Evolutionary conservation across 1,284 basidiomycete genomes (phyloP).

Genomic region (Malassezia arunalokei): DNA sequence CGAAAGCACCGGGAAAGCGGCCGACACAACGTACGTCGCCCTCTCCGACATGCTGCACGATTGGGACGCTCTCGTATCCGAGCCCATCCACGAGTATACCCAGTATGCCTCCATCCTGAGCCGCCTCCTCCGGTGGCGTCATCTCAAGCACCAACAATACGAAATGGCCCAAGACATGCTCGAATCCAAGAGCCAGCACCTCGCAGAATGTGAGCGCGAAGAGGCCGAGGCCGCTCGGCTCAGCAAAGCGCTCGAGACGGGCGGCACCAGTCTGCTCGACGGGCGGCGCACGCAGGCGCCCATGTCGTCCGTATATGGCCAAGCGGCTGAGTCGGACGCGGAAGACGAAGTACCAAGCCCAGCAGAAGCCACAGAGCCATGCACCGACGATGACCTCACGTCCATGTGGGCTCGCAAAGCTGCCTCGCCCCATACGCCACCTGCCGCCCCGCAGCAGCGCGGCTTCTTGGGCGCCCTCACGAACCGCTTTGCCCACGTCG

Average conservation of each 20-base stretch:
- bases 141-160: conserved; percentile 95
- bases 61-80: conserved; percentile 66
- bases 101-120: conserved; percentile 93
- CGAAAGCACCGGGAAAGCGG: conserved; percentile 86
- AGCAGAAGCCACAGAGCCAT: neutral
- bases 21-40: conserved; percentile 83
- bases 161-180: conserved; percentile 89
- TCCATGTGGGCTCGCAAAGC: no score
- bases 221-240: conserved; percentile 80
- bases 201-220: conserved; percentile 81
- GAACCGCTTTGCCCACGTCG: conserved; percentile 90
- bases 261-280: conserved; percentile 24
- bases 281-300: conserved; percentile 10
- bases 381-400: no score
- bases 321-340: conserved; percentile 16
- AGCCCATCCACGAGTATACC: conserved; percentile 86
- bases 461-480: conserved; percentile 82
- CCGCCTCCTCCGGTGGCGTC: conserved; percentile 80
- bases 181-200: conserved; percentile 69
- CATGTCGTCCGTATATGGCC: conserved; percentile 18
- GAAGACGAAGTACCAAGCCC: neutral
- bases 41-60: conserved; percentile 59
- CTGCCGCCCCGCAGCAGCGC: conserved; percentile 18
- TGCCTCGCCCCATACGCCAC: no score
- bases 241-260: conserved; percentile 62